These are phyloP conservation scores for Picea mariana DNA, from an alignment of 83 land plant species.

Conservation along the genomic window DNA sequence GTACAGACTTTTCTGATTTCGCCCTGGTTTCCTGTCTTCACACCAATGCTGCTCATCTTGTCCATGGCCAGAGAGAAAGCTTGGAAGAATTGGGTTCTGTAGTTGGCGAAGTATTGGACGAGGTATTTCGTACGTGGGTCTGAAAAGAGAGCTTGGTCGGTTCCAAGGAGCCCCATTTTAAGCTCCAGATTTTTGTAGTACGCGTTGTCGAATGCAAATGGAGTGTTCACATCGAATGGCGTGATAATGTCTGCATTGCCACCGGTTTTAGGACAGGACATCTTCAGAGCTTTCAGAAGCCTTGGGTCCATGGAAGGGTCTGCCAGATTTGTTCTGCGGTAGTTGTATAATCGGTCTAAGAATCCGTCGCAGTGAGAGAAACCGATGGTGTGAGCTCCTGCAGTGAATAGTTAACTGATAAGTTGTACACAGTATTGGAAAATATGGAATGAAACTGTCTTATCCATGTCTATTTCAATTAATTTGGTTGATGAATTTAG, in stretches of 20 bases:
- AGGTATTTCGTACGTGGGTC: slow-evolving; percentile 15
- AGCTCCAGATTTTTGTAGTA: slow-evolving; percentile 19
- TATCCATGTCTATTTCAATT: no score
- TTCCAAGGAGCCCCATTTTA: slow-evolving; percentile 17
- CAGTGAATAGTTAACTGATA: neutral
- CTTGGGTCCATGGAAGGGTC: slow-evolving; percentile 27
- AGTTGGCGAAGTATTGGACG: slow-evolving; percentile 6
- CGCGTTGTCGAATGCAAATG: slow-evolving; percentile 22
- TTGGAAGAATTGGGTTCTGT: slow-evolving; percentile 9
- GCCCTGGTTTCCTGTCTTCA: slow-evolving; percentile 16
- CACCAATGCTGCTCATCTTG: slow-evolving; percentile 25
- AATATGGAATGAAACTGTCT: no score
- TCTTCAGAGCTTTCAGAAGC: slow-evolving; percentile 26
- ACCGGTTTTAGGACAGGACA: slow-evolving; percentile 25
- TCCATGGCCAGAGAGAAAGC: slow-evolving; percentile 24
- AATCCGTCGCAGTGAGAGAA: slow-evolving; percentile 74
- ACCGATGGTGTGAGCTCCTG: slow-evolving; percentile 36
- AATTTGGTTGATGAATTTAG: no score
- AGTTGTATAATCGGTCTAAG: slow-evolving; percentile 52
- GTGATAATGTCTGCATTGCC: slow-evolving; percentile 16
- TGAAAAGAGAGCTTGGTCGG: slow-evolving; percentile 21
- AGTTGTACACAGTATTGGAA: no score
- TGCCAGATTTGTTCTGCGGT: slow-evolving; percentile 24
- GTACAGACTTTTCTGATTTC: slow-evolving; percentile 51
- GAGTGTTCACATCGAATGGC: slow-evolving; percentile 27